These are phyloP conservation scores for Teunomyces barrocoloradensis DNA, from an alignment of 805 yeast species.

Conservation along the genomic window DNA sequence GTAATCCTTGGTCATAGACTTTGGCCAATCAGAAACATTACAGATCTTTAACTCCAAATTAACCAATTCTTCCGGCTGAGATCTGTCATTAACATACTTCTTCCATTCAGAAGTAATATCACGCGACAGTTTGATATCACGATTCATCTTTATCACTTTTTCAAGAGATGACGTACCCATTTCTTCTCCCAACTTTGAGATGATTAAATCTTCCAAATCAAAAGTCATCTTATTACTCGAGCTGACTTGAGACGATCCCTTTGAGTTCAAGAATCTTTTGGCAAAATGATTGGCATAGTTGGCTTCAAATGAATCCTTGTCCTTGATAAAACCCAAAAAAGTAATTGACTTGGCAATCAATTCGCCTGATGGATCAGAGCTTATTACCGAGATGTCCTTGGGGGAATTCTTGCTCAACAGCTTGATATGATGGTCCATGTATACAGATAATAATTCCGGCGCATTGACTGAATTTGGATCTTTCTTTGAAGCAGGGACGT, in stretches of 20 bases:
- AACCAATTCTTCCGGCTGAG: conserved; percentile 14
- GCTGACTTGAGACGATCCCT: conserved; percentile 17
- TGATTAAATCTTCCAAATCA: conserved; percentile 68
- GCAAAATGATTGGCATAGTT: conserved; percentile 86
- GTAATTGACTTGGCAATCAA: conserved; percentile 54
- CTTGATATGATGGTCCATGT: conserved; percentile 40
- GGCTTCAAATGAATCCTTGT: conserved; percentile 83
- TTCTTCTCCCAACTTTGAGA: conserved; percentile 67
- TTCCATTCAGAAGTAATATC: conserved; percentile 42
- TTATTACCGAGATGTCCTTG: conserved; percentile 7
- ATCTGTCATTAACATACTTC: conserved; percentile 12
- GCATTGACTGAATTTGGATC: conserved; percentile 29
- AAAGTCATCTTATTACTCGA: conserved; percentile 41
- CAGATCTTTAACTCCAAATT: conserved; percentile 44
- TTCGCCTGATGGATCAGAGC: conserved; percentile 24
- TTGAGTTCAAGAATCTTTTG: conserved; percentile 56
- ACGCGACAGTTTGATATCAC: conserved; percentile 59
- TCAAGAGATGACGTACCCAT: conserved; percentile 77
- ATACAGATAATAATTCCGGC: conserved; percentile 38
- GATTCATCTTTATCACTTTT: conserved; percentile 81
- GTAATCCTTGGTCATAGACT: conserved; percentile 44
- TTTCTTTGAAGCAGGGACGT: conserved; percentile 51
- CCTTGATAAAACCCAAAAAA: conserved; percentile 67
- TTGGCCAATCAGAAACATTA: conserved; percentile 45
- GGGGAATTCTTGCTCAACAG: conserved; percentile 23